These are phyloP conservation scores for Miscanthus lutarioriparius DNA, from an alignment of 176 grass and related monocot species.

Conservation along the genomic window DNA sequence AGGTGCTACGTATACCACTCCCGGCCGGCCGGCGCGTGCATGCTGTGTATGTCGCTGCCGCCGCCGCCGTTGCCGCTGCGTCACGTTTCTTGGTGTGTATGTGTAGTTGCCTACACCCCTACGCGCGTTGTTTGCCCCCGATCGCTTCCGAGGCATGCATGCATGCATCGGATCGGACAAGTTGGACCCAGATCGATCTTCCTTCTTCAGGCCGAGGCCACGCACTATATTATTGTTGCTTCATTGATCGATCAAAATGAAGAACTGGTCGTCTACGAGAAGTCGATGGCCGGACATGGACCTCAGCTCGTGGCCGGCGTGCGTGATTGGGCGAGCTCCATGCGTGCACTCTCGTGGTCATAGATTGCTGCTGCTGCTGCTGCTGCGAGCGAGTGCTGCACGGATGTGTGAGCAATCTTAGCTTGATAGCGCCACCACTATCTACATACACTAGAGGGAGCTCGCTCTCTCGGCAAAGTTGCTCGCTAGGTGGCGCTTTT, in stretches of 20 bases:
- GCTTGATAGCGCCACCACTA: conserved; percentile 42
- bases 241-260: neutral
- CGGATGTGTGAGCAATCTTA: conserved; percentile 9
- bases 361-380: conserved; percentile 45
- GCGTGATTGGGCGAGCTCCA: neutral
- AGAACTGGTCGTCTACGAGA: neutral
- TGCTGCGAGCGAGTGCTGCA: neutral
- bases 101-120: neutral
- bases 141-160: conserved; percentile 42
- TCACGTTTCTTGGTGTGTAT: conserved; percentile 15
- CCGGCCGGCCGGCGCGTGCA: neutral
- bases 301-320: neutral
- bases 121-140: neutral
- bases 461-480: neutral
- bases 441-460: neutral
- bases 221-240: neutral
- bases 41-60: neutral
- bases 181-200: neutral
- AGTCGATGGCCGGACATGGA: neutral
- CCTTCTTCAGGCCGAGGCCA: neutral
- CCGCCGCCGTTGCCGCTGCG: neutral
- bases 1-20: neutral
- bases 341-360: conserved; percentile 32
- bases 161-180: neutral
- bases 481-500: conserved; percentile 33